Base-by-base conservation (phyloP, 305 asterid species). In the Fraxinus albicans region DNA sequence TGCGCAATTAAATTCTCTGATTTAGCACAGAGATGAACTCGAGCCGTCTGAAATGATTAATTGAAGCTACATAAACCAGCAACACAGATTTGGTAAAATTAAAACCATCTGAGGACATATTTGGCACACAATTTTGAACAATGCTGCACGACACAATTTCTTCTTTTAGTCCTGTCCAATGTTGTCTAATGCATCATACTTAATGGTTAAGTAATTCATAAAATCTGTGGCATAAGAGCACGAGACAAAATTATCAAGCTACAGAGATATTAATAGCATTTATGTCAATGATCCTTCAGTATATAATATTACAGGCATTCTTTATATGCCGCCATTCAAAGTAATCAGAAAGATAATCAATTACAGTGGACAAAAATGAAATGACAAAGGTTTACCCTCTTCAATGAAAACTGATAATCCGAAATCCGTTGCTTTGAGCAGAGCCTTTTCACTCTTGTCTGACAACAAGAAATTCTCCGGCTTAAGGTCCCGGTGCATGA, bases 381-480 rank as follows among this genome's bases (percentile, higher is more conserved):
- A 33, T 4, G 2, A 76, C 50, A 50, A 50, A 63, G 21, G 4
- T 25, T 74, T 81, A 95, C 99, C 98, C 88, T 93, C 94, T 83
- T 94, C 90, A 77, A 94, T 89, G 91, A 95, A 95, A n/a, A 94
- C 95, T 0, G 98, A 95, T 12, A 94, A 69, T 10, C 99, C 99
- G 69, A 94, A 95, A 89, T 95, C 98, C 1, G 98, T 95, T 12
- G 97, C 98, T 75, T 95, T 93, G 44, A 95, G 21, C 1, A 87
- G 88, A 74, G 98, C 92, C 40, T 80, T 78, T 84, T 91, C 92
- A 12, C 85, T 84, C 73, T 89, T 89, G 80, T 92, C 96, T 8
- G 95, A 89, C 70, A 95, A 79, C 88, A 95, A 83, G 91, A 95
- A 95, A 80, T 94, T 95, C 88, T 94, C 98, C 0, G 99, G 98